Percentiles rank a stretch among this genome's conserved stretches.
Conservation (phyloP, 1,139 yeast species). For the Suhomyces bokatorum region DNA sequence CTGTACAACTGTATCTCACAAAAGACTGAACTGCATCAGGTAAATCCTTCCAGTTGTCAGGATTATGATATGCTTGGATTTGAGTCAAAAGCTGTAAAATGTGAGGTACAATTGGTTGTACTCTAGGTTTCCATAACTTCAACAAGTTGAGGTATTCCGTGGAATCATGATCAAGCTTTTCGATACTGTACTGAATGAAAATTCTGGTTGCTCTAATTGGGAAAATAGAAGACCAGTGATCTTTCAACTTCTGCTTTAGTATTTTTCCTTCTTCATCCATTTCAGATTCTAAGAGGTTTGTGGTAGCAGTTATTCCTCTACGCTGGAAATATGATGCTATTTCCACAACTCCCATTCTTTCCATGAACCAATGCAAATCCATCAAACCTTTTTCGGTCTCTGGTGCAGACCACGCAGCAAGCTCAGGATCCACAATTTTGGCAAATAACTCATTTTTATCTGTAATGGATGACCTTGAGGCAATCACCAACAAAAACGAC, state of each 20-base stretch:
- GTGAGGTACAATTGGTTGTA: constrained; percentile 89
- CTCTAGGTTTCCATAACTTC: constrained; percentile 87
- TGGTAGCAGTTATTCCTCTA: constrained; percentile 74
- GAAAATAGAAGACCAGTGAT: constrained; percentile 91
- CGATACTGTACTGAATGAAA: constrained; percentile 92
- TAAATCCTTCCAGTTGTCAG: constrained; percentile 83
- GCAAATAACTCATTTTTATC: constrained; percentile 75
- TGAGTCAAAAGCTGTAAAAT: constrained; percentile 83
- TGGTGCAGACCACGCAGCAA: constrained; percentile 90
- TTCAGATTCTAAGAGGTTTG: constrained; percentile 71
- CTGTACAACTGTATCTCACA: constrained; percentile 83
- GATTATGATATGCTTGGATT: constrained; percentile 92
- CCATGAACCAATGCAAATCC: constrained; percentile 97
- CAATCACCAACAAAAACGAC: constrained; percentile 86
- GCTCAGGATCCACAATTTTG: constrained; percentile 87
- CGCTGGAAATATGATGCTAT: constrained; percentile 88
- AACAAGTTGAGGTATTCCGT: constrained; percentile 73
- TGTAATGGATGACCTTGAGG: constrained; percentile 76
- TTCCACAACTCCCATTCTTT: constrained; percentile 88
- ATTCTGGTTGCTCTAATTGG: constrained; percentile 96
- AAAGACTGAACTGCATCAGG: constrained; percentile 90
- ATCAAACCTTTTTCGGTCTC: constrained; percentile 84
- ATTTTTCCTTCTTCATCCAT: constrained; percentile 91
- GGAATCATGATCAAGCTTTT: constrained; percentile 76
- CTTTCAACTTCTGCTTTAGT: constrained; percentile 74